Evolutionary conservation across 768 basidiomycete species (phyloP).

Genomic region (Lactifluus pinguis): DNA sequence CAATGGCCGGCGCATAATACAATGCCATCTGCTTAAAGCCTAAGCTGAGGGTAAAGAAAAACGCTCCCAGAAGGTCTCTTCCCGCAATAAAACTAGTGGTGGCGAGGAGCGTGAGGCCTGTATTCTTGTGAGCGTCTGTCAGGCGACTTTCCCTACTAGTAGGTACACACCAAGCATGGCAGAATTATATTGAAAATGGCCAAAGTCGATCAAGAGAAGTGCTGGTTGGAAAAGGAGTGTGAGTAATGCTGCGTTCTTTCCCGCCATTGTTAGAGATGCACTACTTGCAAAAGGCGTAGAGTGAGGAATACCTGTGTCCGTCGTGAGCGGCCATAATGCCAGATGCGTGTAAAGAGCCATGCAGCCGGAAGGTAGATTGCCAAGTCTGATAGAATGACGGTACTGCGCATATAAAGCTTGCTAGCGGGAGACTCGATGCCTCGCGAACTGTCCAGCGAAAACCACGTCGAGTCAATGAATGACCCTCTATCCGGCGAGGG

Average conservation of each 20-base stretch:
- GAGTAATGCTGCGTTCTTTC: constrained; percentile 56
- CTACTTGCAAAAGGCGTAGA: background rate
- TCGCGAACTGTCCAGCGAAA: constrained; percentile 58
- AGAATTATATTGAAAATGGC: constrained; percentile 94
- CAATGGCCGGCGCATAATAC: constrained; percentile 91
- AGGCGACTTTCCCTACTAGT: background rate
- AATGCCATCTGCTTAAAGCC: constrained; percentile 96
- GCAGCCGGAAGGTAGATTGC: constrained; percentile 71
- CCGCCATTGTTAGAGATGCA: background rate
- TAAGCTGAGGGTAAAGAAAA: constrained; percentile 76
- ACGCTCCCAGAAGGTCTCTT: constrained; percentile 64
- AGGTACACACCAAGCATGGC: constrained; percentile 71
- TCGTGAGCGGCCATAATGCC: constrained; percentile 61
- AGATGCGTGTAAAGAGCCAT: constrained; percentile 51
- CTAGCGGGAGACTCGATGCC: constrained; percentile 60
- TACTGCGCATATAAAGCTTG: constrained; percentile 73
- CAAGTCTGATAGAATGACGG: constrained; percentile 60
- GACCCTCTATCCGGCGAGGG: constrained; percentile 33
- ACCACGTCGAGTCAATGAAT: constrained; percentile 51
- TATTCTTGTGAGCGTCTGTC: background rate
- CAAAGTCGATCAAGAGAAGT: constrained; percentile 77
- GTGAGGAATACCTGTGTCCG: constrained; percentile 58
- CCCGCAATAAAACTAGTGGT: constrained; percentile 61
- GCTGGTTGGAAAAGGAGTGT: constrained; percentile 77
- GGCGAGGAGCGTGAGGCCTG: constrained; percentile 62